Conservation (phyloP, 2,329 filamentous ascomycete genomes). For the Chrysosporium keratinophilum region DNA sequence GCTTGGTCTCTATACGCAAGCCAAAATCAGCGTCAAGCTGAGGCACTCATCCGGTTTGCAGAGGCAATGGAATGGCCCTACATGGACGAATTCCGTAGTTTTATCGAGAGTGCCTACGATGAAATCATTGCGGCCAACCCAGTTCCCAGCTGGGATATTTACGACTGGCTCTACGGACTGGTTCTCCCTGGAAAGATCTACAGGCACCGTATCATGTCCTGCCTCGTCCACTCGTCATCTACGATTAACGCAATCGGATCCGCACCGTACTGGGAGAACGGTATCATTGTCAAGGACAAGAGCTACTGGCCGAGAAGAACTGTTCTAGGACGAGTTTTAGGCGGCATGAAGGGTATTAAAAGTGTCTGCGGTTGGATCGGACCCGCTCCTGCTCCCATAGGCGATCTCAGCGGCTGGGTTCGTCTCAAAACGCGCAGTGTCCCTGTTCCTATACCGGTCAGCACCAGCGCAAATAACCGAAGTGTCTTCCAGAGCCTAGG, state of each 20-base stretch:
- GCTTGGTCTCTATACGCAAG: conserved; percentile 5
- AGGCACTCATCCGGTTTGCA: conserved; percentile 4
- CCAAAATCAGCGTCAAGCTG: conserved; percentile 1
- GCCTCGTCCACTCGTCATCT: conserved; percentile 5
- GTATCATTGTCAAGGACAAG: background rate
- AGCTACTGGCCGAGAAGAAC: conserved; percentile 4
- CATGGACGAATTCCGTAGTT: conserved; percentile 7
- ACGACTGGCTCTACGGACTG: conserved; percentile 9
- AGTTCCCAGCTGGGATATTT: background rate
- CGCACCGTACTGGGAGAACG: background rate
- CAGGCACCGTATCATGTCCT: conserved; percentile 4
- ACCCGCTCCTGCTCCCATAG: background rate
- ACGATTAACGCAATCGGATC: background rate
- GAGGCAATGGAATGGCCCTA: conserved; percentile 5
- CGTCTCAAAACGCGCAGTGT: conserved; percentile 2
- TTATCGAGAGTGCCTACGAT: background rate
- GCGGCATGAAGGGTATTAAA: background rate
- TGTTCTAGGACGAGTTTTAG: conserved; percentile 1
- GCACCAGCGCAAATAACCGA: conserved; percentile 2
- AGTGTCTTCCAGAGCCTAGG: conserved; percentile 5
- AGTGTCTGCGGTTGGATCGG: conserved; percentile 5
- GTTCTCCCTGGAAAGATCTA: conserved; percentile 4
- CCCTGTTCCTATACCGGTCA: background rate
- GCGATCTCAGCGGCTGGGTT: conserved; percentile 2
- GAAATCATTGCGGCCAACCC: background rate